Evolutionary conservation across 192 early-diverging fungal genomes (phyloP), one percentile per base, ranked within the genome.

Genomic region (Backusella mclennaniae): DNA sequence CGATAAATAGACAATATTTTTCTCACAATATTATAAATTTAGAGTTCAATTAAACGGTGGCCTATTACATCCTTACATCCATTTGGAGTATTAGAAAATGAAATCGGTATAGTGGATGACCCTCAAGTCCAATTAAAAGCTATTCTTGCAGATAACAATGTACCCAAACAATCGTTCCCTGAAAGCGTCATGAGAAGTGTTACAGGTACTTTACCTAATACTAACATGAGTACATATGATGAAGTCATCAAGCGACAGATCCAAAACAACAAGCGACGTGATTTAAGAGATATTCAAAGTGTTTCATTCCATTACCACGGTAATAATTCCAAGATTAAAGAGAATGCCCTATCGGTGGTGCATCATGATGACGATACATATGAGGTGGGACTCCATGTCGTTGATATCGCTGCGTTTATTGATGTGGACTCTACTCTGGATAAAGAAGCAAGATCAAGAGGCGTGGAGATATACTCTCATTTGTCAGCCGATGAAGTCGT

Each of bases 371-470:
- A 94, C 75, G 92, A 91, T 1, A 90, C 71, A 2, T 92, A 84
- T 66, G 92, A 96, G 82, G 86, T 96, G 41, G 89, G 86, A 9
- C 83, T 89, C 0, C 89, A 98, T 77, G 97, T 98, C 83, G 94
- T 97, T 26, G 98, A 99, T 81, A 94, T 98, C 15, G 92, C 94
- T 35, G 92, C 97, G 77, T 99, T 99, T 89, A 95, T 99, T 33
- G 93, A 92, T 74, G 90, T 92, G 21, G 89, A 89, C 72, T 96
- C 93, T 38, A 89, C 94, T 5, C 93, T 98, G 89, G 98, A 99
- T 79, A 78, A 89, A 42, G 98, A 98, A 79, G 98, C 96, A 1
- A 89, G 91, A n/a, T 83, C 90, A 17, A 88, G 97, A 73, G 96
- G 94, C 1, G 95, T 97, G 1, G 97, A 97, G 76, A 82, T 99